A percentile compares a stretch with the other conserved stretches of the same genome.
These are phyloP conservation scores for Colletotrichum higginsianum DNA, from an alignment of 2,329 filamentous ascomycete species.

Conservation along the genomic window DNA sequence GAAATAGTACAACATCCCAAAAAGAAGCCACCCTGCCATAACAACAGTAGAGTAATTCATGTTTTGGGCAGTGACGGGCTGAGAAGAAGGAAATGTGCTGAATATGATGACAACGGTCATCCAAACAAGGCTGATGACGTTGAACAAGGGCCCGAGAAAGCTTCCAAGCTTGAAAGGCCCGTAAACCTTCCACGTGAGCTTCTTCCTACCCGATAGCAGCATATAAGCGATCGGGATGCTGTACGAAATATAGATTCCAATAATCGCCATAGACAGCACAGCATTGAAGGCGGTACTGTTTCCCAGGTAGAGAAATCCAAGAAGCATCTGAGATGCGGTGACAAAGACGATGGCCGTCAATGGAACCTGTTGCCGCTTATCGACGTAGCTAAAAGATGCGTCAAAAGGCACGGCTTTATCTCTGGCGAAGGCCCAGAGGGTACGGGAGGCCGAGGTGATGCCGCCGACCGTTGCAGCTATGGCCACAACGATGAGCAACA, in stretches of 20 bases:
- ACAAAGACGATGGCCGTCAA: slow-evolving; percentile 48
- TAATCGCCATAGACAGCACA: slow-evolving; percentile 57
- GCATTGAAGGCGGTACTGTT: slow-evolving; percentile 59
- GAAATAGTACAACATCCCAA: slow-evolving; percentile 53
- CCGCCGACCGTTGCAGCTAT: slow-evolving; percentile 50
- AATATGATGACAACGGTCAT: slow-evolving; percentile 60
- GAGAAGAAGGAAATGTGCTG: slow-evolving; percentile 58
- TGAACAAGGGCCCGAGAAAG: slow-evolving; percentile 52
- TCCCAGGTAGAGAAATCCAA: slow-evolving; percentile 57
- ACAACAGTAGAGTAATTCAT: slow-evolving; percentile 66
- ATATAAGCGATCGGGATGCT: slow-evolving; percentile 56
- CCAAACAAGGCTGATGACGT: slow-evolving; percentile 60
- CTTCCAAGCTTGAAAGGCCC: slow-evolving; percentile 50
- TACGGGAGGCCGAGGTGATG: slow-evolving; percentile 54
- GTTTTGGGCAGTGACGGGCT: slow-evolving; percentile 57
- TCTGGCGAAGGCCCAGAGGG: slow-evolving; percentile 56
- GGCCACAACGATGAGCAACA: slow-evolving; percentile 48
- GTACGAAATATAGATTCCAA: slow-evolving; percentile 60
- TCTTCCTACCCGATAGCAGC: slow-evolving; percentile 53
- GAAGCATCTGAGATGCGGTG: slow-evolving; percentile 46
- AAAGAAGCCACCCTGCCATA: slow-evolving; percentile 55
- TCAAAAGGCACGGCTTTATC: slow-evolving; percentile 55
- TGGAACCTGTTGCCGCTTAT: slow-evolving; percentile 51
- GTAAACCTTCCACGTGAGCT: slow-evolving; percentile 40
- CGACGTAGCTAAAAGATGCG: slow-evolving; percentile 54